Base-by-base conservation (phyloP, 495 filamentous ascomycete species). In the Lepraria neglecta region DNA sequence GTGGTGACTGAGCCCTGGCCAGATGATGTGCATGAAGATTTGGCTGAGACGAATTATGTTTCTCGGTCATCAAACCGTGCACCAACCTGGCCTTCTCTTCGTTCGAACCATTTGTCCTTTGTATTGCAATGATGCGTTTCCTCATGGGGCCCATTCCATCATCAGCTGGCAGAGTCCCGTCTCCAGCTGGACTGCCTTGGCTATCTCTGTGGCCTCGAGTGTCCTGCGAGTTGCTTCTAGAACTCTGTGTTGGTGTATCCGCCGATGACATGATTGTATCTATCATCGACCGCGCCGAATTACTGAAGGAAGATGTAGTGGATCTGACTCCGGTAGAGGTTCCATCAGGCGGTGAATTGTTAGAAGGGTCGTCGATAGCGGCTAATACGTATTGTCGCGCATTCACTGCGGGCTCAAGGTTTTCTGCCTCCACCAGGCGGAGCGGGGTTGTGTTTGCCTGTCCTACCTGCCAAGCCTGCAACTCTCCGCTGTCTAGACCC, bases 71-170 rank as follows among this genome's bases (percentile, higher is more conserved):
- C 55, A 96, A 68, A 42, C 79, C 74, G 72, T 97, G 94, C 73
- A 99, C 87, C 77, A 87, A 73, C 60, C 77, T 83, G 30, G 95
- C 94, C 76, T 92, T 96, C 61, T 91, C 85, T 19, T 79, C 72
- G 59, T 82, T 84, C n/a, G 83, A 72, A 28, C 87, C 75, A 10
- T 83, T 77, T 64, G 82, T 77, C 17, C 80, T 73, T 61, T 89
- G 84, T 59, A 99, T 92, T 38, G 80, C 80, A 44, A 89, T 80
- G 62, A 99, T 92, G 71, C 84, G 86, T 62, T 77, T 80, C 59
- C 94, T 78, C 60, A 97, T 73, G 56, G 74, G 72, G 9, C 84
- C 78, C 88, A 95, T 96, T 35, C 94, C 94, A 78, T 99, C 94
- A 72, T 99, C 90, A 66, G 87, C 94, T 0, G 94, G 95, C 53